These are phyloP conservation scores for Vicia villosa DNA, from an alignment of 306 rosid species.

Conservation along the genomic window DNA sequence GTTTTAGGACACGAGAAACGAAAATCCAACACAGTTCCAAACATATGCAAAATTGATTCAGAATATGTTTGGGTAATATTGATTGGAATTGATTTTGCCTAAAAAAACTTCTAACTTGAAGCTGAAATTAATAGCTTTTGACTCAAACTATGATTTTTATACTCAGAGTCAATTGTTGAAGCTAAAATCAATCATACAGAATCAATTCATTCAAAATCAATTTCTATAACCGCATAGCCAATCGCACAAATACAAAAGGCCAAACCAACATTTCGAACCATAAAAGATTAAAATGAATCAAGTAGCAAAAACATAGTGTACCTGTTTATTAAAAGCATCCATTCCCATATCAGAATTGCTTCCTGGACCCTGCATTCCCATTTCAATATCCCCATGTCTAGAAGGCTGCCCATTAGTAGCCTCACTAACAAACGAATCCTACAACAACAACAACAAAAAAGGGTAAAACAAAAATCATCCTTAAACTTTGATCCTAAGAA, in stretches of 20 bases:
- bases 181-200: too few species aligned
- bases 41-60: neutral
- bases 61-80: neutral
- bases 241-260: too few species aligned
- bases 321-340: constrained; percentile 90
- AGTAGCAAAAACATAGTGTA: constrained; percentile 33
- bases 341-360: constrained; percentile 63
- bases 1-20: too few species aligned
- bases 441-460: constrained; percentile 30
- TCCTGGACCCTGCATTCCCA: constrained; percentile 63
- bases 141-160: neutral
- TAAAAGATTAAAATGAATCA: neutral
- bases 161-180: too few species aligned
- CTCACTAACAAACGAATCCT: constrained; percentile 82
- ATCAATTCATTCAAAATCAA: too few species aligned
- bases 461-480: neutral
- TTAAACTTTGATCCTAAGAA: constrained; percentile 32
- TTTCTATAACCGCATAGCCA: too few species aligned
- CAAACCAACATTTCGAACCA: neutral
- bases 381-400: constrained; percentile 76
- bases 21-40: too few species aligned
- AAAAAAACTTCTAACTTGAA: neutral
- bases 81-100: neutral
- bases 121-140: neutral
- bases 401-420: constrained; percentile 63